phyloP scores from a whole-genome alignment of 2,329 filamentous ascomycete species.

The Fusarium clavum region DNA sequence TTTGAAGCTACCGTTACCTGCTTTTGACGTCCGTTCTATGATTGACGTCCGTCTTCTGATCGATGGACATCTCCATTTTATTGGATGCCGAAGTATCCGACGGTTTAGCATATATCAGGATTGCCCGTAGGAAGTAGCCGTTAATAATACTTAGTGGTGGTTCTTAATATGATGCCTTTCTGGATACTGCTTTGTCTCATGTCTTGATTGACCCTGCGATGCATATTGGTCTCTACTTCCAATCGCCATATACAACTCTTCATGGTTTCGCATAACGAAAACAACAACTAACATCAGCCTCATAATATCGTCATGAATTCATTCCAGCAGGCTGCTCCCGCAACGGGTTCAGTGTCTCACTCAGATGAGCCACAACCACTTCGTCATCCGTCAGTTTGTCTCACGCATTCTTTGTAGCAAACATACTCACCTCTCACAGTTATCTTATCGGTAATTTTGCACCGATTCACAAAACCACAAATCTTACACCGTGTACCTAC shows the following conservation, averaged over 20 bases:
- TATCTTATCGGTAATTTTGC: constrained; percentile 78
- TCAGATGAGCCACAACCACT: not conserved
- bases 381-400: constrained; percentile 27
- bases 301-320: not conserved
- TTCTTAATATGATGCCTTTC: not conserved
- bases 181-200: not conserved
- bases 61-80: constrained; percentile 9
- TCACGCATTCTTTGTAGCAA: constrained; percentile 26
- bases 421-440: constrained; percentile 46
- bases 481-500: constrained; percentile 67
- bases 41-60: not conserved
- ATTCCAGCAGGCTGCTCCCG: not conserved
- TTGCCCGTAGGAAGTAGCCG: not conserved
- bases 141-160: not conserved
- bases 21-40: not conserved
- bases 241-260: not conserved
- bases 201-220: not conserved
- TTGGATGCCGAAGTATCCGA: constrained; percentile 16
- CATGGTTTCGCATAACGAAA: not conserved
- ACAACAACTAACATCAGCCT: not conserved
- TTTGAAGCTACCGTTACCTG: not conserved
- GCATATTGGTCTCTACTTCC: not conserved
- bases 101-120: not conserved
- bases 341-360: not conserved
- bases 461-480: constrained; percentile 67